These are phyloP conservation scores for Globisporangium camurandrum DNA, from an alignment of 352 stramenopile genomes.

Conservation along the genomic window DNA sequence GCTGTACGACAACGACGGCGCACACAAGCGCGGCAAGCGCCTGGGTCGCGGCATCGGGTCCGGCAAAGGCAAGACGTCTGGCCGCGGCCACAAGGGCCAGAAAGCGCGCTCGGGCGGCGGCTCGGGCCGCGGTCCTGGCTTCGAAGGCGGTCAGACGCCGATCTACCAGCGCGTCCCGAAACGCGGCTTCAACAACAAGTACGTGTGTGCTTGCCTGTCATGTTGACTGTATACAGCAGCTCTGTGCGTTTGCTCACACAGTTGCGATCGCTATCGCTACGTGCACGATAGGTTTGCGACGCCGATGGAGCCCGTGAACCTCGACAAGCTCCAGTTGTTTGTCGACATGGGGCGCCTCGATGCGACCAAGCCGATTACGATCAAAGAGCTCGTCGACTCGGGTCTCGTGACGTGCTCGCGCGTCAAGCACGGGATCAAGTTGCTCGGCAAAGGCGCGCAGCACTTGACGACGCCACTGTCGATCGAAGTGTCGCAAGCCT, in stretches of 20 bases:
- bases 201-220: constrained; percentile 3
- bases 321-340: constrained; percentile 93
- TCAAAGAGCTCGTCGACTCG: constrained; percentile 89
- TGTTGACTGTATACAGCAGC: no score
- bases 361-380: constrained; percentile 87
- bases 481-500: constrained; percentile 95
- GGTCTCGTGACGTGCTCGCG: constrained; percentile 84
- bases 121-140: constrained; percentile 79
- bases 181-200: constrained; percentile 95
- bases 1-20: constrained; percentile 79
- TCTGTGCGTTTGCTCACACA: no score
- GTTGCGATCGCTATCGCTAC: neutral
- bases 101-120: constrained; percentile 90
- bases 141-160: constrained; percentile 98
- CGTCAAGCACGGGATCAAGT: constrained; percentile 95
- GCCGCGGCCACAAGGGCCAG: constrained; percentile 96
- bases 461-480: constrained; percentile 86
- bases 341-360: constrained; percentile 95
- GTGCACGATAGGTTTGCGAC: constrained; percentile 50
- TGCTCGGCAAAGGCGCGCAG: constrained; percentile 86
- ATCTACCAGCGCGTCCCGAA: constrained; percentile 97
- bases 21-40: constrained; percentile 86
- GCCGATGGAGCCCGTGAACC: constrained; percentile 90
- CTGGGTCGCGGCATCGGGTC: constrained; percentile 90
- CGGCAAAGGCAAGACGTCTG: constrained; percentile 93